Base-by-base conservation (phyloP, 2,329 filamentous ascomycete species). In the Cryphonectria parasitica region DNA sequence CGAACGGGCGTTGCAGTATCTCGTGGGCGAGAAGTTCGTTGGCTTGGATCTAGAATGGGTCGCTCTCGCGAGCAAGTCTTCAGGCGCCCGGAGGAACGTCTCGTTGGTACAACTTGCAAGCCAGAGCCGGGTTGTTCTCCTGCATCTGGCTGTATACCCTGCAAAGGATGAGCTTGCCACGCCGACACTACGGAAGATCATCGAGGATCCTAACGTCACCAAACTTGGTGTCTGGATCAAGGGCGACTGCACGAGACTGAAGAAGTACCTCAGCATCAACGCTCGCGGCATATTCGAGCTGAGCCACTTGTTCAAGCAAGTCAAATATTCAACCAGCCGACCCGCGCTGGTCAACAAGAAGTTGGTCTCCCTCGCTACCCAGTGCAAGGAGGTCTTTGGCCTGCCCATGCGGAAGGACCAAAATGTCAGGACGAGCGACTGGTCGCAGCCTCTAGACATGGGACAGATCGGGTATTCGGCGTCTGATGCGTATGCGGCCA, bases 41-140 rank as follows among this genome's bases (percentile, higher is more conserved):
- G 95, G 95, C 0, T 94, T 98, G 72, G 95, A 98, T 76, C 86
- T 98, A 73, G 95, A 98, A 82, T 98, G 95, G 95, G 85, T 89
- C 67, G 74, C 83, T 1, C 82, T 86, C 7, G 84, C 88, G 0
- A 82, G 77, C 7, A 83, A 78, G 28, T 75, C 74, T 10, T 78
- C 84, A 2, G 83, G 85, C 3, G 81, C 90, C 4, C 91, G 92
- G 74, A 83, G 86, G 66, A 93, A 94, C 72, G 88, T 97, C 8
- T 95, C 92, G 0, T 80, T 98, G 52, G 91, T 98, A 60, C 95
- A 98, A 79, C 79, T 98, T 31, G 93, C 95, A 0, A 92, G 89
- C 71, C 88, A 92, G 60, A 88, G 91, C 72, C 91, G 89, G 19
- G 91, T 98, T 64, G 93, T 86, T 0, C 85, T 98, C 0, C 95